phyloP scores from a whole-genome alignment of 2,329 filamentous ascomycete species.

The Pseudogymnoascus sp. region DNA sequence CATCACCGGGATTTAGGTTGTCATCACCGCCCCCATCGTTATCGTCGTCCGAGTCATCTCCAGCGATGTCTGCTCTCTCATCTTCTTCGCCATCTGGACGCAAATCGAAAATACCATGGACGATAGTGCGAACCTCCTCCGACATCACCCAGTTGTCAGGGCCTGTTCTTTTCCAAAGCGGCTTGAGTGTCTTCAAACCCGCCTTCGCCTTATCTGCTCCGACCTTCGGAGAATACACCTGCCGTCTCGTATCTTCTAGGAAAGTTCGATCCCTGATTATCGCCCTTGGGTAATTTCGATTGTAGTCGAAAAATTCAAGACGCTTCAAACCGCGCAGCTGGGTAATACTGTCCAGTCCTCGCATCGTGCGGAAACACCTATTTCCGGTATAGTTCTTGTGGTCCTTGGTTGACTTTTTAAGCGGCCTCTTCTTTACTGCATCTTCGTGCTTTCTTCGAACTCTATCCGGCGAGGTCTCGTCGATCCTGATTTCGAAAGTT shows the following conservation, averaged over 20 bases:
- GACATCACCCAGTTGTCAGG: neutral
- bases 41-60: neutral
- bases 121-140: neutral
- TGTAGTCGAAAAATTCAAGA: neutral
- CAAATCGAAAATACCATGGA: neutral
- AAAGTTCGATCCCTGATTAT: neutral
- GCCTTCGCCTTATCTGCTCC: neutral
- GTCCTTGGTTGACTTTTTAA: neutral
- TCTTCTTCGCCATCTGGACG: neutral
- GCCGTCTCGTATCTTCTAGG: neutral
- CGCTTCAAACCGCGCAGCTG: neutral
- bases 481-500: neutral
- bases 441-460: neutral
- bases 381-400: neutral
- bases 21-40: neutral
- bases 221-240: neutral
- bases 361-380: neutral
- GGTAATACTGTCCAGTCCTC: neutral
- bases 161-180: neutral
- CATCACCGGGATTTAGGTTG: neutral
- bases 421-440: neutral
- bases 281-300: neutral
- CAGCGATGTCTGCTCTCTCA: neutral
- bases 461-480: neutral
- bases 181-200: neutral